These are phyloP conservation scores for Pueraria montana DNA, from an alignment of 306 rosid species.

Conservation along the genomic window DNA sequence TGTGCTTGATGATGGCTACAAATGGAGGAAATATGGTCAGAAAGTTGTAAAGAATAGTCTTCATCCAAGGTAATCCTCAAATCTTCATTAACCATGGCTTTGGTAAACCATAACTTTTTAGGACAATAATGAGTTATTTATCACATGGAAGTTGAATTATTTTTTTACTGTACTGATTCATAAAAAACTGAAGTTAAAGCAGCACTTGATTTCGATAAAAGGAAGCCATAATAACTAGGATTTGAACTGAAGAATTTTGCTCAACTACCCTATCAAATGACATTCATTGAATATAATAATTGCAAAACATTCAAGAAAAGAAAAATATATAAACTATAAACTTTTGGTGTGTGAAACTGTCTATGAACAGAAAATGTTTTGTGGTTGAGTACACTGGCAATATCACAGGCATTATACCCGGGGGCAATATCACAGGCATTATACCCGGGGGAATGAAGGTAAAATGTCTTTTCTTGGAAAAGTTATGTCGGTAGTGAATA, in stretches of 20 bases:
- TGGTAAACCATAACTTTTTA: neutral
- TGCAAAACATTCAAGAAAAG: neutral
- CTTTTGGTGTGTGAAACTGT: slow-evolving; percentile 26
- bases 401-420: slow-evolving; percentile 51
- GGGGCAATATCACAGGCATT: slow-evolving; percentile 52
- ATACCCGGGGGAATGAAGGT: slow-evolving; percentile 52
- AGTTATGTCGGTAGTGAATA: slow-evolving; percentile 45
- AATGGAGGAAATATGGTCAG: slow-evolving; percentile 96
- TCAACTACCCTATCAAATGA: slow-evolving; percentile 5
- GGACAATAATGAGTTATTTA: neutral
- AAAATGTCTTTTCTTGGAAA: slow-evolving; percentile 45
- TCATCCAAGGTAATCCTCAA: slow-evolving; percentile 77
- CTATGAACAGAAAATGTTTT: slow-evolving; percentile 32
- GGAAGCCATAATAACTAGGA: slow-evolving; percentile 30
- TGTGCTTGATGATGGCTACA: slow-evolving; percentile 95
- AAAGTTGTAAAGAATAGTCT: slow-evolving; percentile 95
- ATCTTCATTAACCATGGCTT: neutral
- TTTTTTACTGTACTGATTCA: neutral
- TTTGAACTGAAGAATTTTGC: neutral
- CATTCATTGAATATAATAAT: slow-evolving; percentile 1
- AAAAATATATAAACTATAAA: neutral
- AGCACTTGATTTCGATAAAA: slow-evolving; percentile 11
- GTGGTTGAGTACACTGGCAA: slow-evolving; percentile 46
- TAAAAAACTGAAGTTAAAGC: slow-evolving; percentile 8
- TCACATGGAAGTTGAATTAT: neutral